phyloP scores from a whole-genome alignment of 2,329 filamentous ascomycete species.

The Aspergillus fumigatiaffinis region DNA sequence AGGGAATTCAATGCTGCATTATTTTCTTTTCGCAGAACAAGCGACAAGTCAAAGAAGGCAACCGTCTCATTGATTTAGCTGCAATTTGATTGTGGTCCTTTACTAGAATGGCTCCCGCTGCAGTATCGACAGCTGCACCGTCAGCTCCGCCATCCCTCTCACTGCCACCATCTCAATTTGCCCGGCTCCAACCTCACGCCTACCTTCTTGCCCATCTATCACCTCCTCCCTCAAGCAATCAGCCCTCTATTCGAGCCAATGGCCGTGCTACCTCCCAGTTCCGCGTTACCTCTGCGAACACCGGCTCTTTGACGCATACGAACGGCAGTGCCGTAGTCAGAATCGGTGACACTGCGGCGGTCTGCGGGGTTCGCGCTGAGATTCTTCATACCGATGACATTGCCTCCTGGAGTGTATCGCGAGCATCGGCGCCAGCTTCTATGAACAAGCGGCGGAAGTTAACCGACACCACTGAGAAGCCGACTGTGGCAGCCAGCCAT shows the following conservation, averaged over 20 bases:
- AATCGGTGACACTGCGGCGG: constrained; percentile 85
- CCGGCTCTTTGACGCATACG: constrained; percentile 79
- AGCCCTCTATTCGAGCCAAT: constrained; percentile 69
- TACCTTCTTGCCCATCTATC: constrained; percentile 87
- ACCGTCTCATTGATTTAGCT: background rate
- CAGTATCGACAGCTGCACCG: constrained; percentile 19
- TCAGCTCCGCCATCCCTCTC: constrained; percentile 44
- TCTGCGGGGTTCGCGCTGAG: constrained; percentile 87
- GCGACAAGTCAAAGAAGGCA: background rate
- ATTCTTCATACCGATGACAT: constrained; percentile 73
- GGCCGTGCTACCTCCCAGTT: constrained; percentile 68
- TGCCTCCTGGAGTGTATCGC: constrained; percentile 48
- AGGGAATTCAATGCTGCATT: constrained; percentile 8
- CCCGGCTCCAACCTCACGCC: constrained; percentile 81
- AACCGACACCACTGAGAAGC: constrained; percentile 16
- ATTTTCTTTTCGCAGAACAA: constrained; percentile 10
- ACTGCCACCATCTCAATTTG: constrained; percentile 67
- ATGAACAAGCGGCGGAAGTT: constrained; percentile 30
- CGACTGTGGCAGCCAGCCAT: constrained; percentile 11
- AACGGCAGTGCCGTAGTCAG: constrained; percentile 87
- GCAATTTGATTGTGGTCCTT: background rate
- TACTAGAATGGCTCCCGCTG: constrained; percentile 7
- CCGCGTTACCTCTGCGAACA: constrained; percentile 71
- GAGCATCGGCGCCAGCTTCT: constrained; percentile 32
- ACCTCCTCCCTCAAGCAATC: constrained; percentile 46